Evolutionary conservation across 192 early-diverging fungal genomes (phyloP), one percentile per base, ranked within the genome.

Genomic region (Glomus cerebriforme): DNA sequence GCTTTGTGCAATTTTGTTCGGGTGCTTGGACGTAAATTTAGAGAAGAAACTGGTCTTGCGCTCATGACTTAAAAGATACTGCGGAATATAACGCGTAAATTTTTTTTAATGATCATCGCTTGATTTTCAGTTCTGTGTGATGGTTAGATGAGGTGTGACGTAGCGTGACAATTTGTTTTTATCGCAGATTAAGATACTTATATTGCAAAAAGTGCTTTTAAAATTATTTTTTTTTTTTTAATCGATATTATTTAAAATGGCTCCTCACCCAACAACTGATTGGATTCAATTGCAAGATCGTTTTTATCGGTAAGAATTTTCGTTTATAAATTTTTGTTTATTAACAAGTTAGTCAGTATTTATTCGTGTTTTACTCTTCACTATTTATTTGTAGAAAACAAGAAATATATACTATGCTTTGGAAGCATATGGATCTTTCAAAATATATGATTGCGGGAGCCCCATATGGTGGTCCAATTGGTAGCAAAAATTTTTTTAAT

Each of bases 391-490:
- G 15, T 39, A 90, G 89, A 79, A 89, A 94, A 79, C 89, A 94
- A 73, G 93, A 95, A 79, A 84, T 94, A 13, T 99, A 99, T 80
- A 81, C 91, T 22, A 90, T 98, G 92, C 82, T 90, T 66, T 98
- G 97, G 98, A 92, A 91, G 34, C 91, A 92, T n/a, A 85, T 96
- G 7, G 94, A 98, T 81, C 84, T 99, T 34, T 90, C 90, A 12
- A 94, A 94, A 75, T 94, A 88, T 81, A 87, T 93, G 70, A 89
- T 96, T 19, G 94, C 96, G 0, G 93, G 89, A 2, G 93, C 96
- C 27, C 92, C 94, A 5, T 96, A 92, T 87, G 98, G 95, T 34
- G 98, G 98, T 10, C 98, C 98, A 7, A 92, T 96, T 32, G 94
- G 95, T 95, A 90, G 75, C 1, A 9, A 34, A 15, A 47, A n/a